Evolutionary conservation across 345 rosid species (phyloP).

Genomic region (Rhodamnia argentea): DNA sequence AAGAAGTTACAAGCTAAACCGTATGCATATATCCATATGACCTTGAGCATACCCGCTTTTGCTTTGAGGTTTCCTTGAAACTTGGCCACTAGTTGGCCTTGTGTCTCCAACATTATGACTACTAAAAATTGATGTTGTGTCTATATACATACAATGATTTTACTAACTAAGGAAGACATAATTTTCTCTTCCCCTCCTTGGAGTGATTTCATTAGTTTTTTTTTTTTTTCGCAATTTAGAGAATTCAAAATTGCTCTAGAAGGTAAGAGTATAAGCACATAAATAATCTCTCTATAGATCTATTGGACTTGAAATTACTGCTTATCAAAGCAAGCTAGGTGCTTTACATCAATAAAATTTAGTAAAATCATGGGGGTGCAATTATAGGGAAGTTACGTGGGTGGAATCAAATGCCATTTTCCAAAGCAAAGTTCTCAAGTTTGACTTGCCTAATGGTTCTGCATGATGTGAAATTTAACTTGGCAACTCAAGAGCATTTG

Average conservation of each 20-base stretch:
- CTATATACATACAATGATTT: neutral
- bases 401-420: constrained; percentile 6
- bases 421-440: constrained; percentile 15
- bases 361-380: constrained; percentile 13
- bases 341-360: constrained; percentile 24
- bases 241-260: neutral
- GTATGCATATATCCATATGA: neutral
- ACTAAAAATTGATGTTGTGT: neutral
- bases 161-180: neutral
- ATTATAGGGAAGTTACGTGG: constrained; percentile 15
- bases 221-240: neutral
- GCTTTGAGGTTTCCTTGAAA: neutral
- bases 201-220: neutral
- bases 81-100: neutral
- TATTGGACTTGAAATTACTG: constrained; percentile 7
- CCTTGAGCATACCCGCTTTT: neutral
- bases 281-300: neutral
- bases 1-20: neutral
- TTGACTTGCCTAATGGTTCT: neutral
- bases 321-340: constrained; percentile 26
- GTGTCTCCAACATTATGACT: neutral
- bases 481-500: constrained; percentile 11
- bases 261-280: neutral
- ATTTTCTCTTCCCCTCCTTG: neutral
- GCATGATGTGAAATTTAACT: constrained; percentile 5